phyloP scores from a whole-genome alignment of 2,329 filamentous ascomycete species.

The Aspergillus piperis region DNA sequence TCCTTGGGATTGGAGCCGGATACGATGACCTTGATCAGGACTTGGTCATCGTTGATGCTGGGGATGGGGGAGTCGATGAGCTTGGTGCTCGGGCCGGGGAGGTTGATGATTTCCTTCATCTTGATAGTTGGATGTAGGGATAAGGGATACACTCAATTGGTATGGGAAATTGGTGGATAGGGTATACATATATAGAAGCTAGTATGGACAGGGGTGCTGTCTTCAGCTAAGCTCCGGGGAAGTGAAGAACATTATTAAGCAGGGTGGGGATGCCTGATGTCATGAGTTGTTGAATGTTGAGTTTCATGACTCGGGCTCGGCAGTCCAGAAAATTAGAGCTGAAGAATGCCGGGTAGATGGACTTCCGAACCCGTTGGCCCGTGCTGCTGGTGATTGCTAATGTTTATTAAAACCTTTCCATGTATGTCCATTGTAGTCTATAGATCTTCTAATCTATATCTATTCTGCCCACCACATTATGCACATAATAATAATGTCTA shows the following conservation, averaged over 20 bases:
- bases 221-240: too few species aligned
- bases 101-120: slow-evolving; percentile 18
- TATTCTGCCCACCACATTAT: not conserved
- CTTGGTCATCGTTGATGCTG: slow-evolving; percentile 31
- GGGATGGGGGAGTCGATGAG: slow-evolving; percentile 34
- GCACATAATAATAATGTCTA: not conserved
- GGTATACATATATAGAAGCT: not conserved
- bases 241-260: not conserved
- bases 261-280: not conserved
- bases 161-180: not conserved
- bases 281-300: not conserved
- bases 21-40: slow-evolving; percentile 40
- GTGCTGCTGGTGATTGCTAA: not conserved
- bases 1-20: slow-evolving; percentile 49
- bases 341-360: not conserved
- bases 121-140: not conserved
- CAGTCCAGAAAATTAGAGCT: not conserved
- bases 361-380: not conserved
- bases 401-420: not conserved
- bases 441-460: slow-evolving; percentile 1
- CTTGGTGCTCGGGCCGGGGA: slow-evolving; percentile 9
- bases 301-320: not conserved
- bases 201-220: too few species aligned
- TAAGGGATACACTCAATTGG: not conserved
- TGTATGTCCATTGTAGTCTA: not conserved